Conservation (phyloP, 345 rosid species). For the Eutrema japonicum region DNA sequence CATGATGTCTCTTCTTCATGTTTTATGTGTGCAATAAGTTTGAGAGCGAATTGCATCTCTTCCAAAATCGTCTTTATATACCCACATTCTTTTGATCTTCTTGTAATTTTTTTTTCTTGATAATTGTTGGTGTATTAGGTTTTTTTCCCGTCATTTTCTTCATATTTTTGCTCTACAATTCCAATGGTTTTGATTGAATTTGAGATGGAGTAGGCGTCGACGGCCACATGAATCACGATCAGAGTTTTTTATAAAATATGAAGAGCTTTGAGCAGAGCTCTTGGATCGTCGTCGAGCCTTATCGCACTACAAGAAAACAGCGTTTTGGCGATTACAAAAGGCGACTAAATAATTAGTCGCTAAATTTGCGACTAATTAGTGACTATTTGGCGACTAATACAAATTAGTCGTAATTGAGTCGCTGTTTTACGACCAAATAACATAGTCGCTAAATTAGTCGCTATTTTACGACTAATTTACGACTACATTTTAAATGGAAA, state of each 20-base stretch:
- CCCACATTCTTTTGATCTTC: background rate
- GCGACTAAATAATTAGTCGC: no score
- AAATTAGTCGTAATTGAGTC: no score
- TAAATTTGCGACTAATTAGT: no score
- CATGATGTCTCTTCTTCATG: background rate
- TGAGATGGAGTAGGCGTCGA: conserved; percentile 1
- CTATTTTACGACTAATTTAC: no score
- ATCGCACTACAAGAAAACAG: no score
- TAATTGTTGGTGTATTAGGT: background rate
- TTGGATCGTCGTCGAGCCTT: conserved; percentile 18
- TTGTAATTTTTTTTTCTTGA: background rate
- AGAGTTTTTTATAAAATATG: background rate
- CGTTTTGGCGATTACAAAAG: no score
- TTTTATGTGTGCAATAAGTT: background rate
- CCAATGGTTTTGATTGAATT: conserved; percentile 21
- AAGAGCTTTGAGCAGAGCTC: conserved; percentile 23
- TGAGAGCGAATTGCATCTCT: background rate
- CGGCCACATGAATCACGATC: conserved; percentile 12
- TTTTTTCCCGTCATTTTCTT: background rate
- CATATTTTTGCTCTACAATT: background rate
- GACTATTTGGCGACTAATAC: no score
- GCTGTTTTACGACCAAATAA: no score
- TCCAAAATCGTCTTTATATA: conserved; percentile 2
- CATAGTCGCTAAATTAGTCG: no score
- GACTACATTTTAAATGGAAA: no score